These are phyloP conservation scores for Fusarium albosuccineum DNA, from an alignment of 2,329 filamentous ascomycete genomes.

Conservation along the genomic window DNA sequence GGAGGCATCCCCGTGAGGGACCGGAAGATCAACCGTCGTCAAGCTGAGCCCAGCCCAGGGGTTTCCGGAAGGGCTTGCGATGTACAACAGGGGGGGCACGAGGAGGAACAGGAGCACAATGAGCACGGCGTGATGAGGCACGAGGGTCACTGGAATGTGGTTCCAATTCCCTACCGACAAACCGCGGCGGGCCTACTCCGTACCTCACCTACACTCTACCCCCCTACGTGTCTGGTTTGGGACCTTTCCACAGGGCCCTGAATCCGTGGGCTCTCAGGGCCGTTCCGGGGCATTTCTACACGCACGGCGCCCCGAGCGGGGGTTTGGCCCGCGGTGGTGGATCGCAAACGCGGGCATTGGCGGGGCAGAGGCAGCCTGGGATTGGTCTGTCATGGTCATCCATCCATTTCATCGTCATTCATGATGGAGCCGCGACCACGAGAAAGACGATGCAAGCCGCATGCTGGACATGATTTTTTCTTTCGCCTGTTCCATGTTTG, in stretches of 20 bases:
- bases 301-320: conserved; percentile 40
- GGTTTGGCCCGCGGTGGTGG: conserved; percentile 43
- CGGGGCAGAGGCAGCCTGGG: conserved; percentile 30
- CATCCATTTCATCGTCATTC: conserved; percentile 46
- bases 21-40: conserved; percentile 10
- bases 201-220: not conserved
- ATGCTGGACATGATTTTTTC: conserved; percentile 25
- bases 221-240: conserved; percentile 6
- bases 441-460: conserved; percentile 47
- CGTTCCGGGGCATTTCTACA: conserved; percentile 33
- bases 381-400: conserved; percentile 38
- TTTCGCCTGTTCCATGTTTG: conserved; percentile 12
- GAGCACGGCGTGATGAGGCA: conserved; percentile 6
- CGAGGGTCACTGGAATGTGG: conserved; percentile 2
- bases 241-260: conserved; percentile 20
- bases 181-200: not conserved
- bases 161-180: not conserved
- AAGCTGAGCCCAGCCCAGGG: conserved; percentile 7
- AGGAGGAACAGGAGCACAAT: not conserved
- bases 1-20: conserved; percentile 14
- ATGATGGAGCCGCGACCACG: conserved; percentile 44
- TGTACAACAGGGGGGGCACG: not conserved
- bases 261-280: not conserved
- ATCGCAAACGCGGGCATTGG: conserved; percentile 38
- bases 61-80: conserved; percentile 1